Evolutionary conservation across 202 grass and related monocot species (phyloP).

Genomic region (Brachypodium distachyon): DNA sequence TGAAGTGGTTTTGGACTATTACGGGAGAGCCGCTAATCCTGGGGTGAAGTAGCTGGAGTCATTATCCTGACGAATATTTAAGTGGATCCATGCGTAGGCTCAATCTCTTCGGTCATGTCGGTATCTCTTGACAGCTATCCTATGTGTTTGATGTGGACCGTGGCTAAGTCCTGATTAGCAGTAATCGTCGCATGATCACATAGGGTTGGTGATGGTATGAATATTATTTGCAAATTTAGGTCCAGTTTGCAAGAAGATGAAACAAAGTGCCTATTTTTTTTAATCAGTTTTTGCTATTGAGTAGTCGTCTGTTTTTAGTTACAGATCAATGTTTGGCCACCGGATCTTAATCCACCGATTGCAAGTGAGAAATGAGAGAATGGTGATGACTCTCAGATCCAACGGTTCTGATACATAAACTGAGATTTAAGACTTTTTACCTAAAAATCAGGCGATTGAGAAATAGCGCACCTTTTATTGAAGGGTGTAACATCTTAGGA

Average conservation of each 20-base stretch:
- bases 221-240: not conserved
- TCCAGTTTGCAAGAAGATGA: not conserved
- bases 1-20: slow-evolving; percentile 1
- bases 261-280: not conserved
- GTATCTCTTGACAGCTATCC: slow-evolving; percentile 5
- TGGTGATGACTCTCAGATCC: too few species aligned
- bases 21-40: not conserved
- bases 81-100: not conserved
- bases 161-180: not conserved
- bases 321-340: too few species aligned
- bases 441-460: too few species aligned
- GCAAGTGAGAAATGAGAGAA: too few species aligned
- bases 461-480: too few species aligned
- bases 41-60: not conserved
- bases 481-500: too few species aligned
- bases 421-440: too few species aligned
- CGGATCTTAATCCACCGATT: too few species aligned
- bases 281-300: too few species aligned
- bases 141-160: not conserved
- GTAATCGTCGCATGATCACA: not conserved
- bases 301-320: too few species aligned
- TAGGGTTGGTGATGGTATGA: not conserved
- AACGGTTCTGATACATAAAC: too few species aligned
- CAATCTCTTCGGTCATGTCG: not conserved
- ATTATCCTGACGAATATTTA: not conserved